phyloP scores from a whole-genome alignment of 75 land plant species.

The Cryptomeria japonica region DNA sequence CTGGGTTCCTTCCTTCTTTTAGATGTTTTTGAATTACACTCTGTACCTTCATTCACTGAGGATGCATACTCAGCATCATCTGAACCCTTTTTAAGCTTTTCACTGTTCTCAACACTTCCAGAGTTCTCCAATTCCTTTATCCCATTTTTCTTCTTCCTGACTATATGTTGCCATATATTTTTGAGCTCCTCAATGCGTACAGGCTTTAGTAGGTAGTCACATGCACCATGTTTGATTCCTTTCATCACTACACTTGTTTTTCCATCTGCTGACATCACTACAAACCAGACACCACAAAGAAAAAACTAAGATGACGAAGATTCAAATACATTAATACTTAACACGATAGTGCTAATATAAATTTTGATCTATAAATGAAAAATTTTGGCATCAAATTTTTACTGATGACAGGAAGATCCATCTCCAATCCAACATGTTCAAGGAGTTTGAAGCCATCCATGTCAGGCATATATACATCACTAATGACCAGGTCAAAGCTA shows the following conservation, averaged over 20 bases:
- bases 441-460: conserved; percentile 99
- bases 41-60: conserved; percentile 64
- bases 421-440: conserved; percentile 91
- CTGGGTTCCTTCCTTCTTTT: conserved; percentile 52
- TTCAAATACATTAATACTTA: not conserved
- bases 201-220: conserved; percentile 91
- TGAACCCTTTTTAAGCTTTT: conserved; percentile 24
- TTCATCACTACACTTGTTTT: conserved; percentile 82
- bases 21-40: conserved; percentile 35
- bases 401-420: conserved; percentile 99
- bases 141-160: conserved; percentile 66
- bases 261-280: conserved; percentile 95
- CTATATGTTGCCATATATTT: conserved; percentile 90
- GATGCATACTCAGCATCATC: conserved; percentile 68
- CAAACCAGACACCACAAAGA: conserved; percentile 6
- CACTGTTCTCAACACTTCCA: conserved; percentile 50
- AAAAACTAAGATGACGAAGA: not conserved
- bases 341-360: not conserved
- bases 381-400: conserved; percentile 21
- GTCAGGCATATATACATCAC: conserved; percentile 99
- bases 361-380: not conserved
- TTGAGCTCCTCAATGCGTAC: conserved; percentile 80
- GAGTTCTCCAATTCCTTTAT: conserved; percentile 46
- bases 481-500: conserved; percentile 87
- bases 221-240: conserved; percentile 92